Evolutionary conservation across 2,329 filamentous ascomycete genomes (phyloP).

Genomic region (Phaeosphaeriaceae sp.): DNA sequence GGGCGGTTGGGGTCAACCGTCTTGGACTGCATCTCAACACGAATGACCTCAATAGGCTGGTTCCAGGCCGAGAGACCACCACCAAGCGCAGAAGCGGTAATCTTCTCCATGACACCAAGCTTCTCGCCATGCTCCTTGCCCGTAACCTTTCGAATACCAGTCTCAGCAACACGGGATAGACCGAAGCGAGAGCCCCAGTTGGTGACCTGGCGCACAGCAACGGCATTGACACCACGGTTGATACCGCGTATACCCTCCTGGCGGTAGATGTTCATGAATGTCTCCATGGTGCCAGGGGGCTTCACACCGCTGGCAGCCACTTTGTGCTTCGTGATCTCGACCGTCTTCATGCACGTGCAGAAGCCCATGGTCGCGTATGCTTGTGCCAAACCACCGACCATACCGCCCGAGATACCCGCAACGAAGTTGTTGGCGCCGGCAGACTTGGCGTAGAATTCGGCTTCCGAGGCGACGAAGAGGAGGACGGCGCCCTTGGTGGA

Average conservation of each 20-base stretch:
- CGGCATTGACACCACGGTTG: constrained; percentile 98
- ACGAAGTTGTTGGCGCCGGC: constrained; percentile 87
- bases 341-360: constrained; percentile 99
- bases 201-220: constrained; percentile 98
- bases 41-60: constrained; percentile 99
- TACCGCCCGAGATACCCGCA: constrained; percentile 87
- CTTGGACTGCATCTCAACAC: constrained; percentile 99
- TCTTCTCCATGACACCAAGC: constrained; percentile 84
- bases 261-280: constrained; percentile 97
- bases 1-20: constrained; percentile 96
- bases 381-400: constrained; percentile 93
- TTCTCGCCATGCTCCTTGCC: constrained; percentile 82
- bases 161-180: constrained; percentile 88
- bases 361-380: constrained; percentile 99
- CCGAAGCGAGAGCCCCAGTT: constrained; percentile 99
- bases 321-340: constrained; percentile 99
- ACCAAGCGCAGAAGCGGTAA: constrained; percentile 83
- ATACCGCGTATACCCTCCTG: constrained; percentile 93
- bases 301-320: constrained; percentile 82
- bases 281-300: constrained; percentile 89
- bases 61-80: constrained; percentile 98
- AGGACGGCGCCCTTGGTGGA: constrained; percentile 99
- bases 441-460: constrained; percentile 89
- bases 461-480: constrained; percentile 98
- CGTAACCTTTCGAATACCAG: constrained; percentile 79